Evolutionary conservation across 2,329 filamentous ascomycete species (phyloP).

Genomic region (Metarhizium anisopliae): DNA sequence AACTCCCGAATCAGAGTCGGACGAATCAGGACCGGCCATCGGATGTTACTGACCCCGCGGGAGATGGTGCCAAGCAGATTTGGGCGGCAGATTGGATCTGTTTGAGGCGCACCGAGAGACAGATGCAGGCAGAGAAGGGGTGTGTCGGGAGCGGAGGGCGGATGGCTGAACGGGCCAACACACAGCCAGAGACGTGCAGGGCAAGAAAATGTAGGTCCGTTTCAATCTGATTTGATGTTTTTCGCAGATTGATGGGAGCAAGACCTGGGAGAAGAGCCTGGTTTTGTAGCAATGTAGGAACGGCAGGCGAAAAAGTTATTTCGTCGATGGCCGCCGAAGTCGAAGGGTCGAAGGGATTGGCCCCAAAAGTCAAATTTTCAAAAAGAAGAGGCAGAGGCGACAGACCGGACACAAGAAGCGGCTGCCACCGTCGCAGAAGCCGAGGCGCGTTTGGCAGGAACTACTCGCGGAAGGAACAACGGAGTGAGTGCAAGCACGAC

Average conservation of each 20-base stretch:
- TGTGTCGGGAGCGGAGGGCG: neutral
- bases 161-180: neutral
- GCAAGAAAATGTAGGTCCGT: neutral
- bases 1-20: slow-evolving; percentile 3
- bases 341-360: neutral
- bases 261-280: neutral
- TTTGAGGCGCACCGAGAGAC: too few species aligned
- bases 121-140: too few species aligned
- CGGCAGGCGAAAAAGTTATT: neutral
- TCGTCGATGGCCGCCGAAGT: neutral
- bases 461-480: neutral
- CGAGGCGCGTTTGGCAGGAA: neutral
- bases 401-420: neutral
- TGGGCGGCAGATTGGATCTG: neutral
- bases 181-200: neutral
- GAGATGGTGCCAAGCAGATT: neutral
- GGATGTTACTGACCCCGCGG: neutral
- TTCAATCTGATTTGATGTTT: neutral
- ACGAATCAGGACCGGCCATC: slow-evolving; percentile 5
- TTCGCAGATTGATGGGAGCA: too few species aligned
- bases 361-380: neutral
- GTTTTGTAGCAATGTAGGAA: neutral
- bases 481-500: neutral
- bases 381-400: neutral
- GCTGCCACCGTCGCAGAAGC: neutral